Evolutionary conservation across 306 rosid species (phyloP).

Genomic region (Luffa aegyptiaca): DNA sequence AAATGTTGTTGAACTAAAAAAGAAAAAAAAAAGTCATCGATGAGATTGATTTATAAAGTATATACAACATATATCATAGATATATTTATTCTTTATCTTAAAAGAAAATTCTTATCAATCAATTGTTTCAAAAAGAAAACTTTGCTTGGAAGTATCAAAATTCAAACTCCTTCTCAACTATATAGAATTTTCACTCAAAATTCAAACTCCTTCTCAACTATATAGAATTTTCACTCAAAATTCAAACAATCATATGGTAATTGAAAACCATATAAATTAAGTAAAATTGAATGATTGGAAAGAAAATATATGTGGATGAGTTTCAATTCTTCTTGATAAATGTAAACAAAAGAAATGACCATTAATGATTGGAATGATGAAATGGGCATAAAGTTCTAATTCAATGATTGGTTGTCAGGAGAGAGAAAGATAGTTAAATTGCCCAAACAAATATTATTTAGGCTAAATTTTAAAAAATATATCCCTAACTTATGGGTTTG

Average conservation of each 20-base stretch:
- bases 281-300: background rate
- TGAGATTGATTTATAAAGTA: too few relatives aligned
- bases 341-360: background rate
- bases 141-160: too few relatives aligned
- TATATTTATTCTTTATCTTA: too few relatives aligned
- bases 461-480: too few relatives aligned
- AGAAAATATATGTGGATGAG: background rate
- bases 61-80: too few relatives aligned
- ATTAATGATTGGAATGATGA: background rate
- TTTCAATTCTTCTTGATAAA: background rate
- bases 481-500: too few relatives aligned
- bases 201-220: too few relatives aligned
- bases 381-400: background rate
- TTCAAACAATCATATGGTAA: background rate
- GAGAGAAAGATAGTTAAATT: background rate
- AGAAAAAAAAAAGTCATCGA: too few relatives aligned
- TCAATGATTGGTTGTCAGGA: background rate
- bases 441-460: background rate
- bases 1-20: too few relatives aligned
- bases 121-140: too few relatives aligned
- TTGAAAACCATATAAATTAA: background rate
- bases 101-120: too few relatives aligned
- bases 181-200: too few relatives aligned
- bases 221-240: background rate
- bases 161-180: background rate